Evolutionary conservation across 2,329 filamentous ascomycete genomes (phyloP).

Genomic region (Cordyceps tenuipes): DNA sequence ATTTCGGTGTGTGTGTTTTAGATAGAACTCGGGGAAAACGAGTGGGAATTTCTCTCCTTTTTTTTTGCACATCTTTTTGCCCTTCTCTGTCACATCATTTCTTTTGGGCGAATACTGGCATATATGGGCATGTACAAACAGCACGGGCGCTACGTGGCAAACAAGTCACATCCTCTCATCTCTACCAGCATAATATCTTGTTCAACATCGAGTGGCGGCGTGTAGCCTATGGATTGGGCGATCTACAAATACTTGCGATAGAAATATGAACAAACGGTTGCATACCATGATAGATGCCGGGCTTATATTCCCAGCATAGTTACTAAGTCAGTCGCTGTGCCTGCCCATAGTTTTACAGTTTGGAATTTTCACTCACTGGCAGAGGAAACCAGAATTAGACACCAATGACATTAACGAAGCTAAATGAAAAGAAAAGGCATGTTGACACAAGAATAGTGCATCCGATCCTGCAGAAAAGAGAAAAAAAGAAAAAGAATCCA

Average conservation of each 20-base stretch:
- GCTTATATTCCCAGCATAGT: no score
- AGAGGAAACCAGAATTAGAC: not conserved
- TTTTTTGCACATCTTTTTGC: not conserved
- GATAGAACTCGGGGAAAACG: not conserved
- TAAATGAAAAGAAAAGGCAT: slow-evolving; percentile 9
- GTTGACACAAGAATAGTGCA: slow-evolving; percentile 5
- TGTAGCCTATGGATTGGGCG: not conserved
- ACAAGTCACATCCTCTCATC: not conserved
- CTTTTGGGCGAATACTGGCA: not conserved
- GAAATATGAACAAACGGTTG: not conserved
- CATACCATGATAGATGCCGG: no score
- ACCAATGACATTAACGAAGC: slow-evolving; percentile 4
- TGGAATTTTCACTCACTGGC: not conserved
- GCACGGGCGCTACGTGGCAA: not conserved
- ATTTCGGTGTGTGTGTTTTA: no score
- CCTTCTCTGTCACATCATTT: not conserved
- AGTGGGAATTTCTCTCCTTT: not conserved
- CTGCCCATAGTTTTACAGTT: no score
- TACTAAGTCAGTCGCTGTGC: no score
- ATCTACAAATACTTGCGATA: not conserved
- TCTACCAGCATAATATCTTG: not conserved
- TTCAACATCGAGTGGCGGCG: not conserved
- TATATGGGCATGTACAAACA: not conserved
- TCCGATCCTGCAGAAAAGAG: not conserved
- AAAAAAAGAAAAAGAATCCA: slow-evolving; percentile 1